A percentile compares a stretch with the other conserved stretches of the same genome.
Conservation (phyloP, 805 yeast genomes). For the Maudiozyma saulgeensis region DNA sequence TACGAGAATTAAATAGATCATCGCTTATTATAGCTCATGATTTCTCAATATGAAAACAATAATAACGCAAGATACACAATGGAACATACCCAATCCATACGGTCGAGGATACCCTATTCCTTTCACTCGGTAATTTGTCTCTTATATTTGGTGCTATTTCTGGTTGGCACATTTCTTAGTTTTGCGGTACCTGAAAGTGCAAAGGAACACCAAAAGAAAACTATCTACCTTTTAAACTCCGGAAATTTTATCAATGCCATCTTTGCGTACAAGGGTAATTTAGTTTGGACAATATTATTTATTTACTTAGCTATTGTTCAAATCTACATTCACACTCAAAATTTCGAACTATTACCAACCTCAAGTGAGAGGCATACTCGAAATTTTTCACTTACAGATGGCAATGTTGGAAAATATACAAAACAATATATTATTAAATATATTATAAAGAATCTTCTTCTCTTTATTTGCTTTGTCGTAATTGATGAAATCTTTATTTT, state of each 20-base stretch:
- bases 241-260: conserved; percentile 24
- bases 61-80: not conserved
- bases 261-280: conserved; percentile 32
- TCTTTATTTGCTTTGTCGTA: conserved; percentile 20
- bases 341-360: conserved; percentile 9
- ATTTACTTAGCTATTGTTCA: conserved; percentile 14
- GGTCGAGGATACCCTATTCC: not conserved
- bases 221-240: conserved; percentile 19
- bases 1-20: no score
- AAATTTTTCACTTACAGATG: not conserved
- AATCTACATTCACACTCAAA: conserved; percentile 6
- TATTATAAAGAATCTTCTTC: conserved; percentile 16
- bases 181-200: conserved; percentile 11
- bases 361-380: conserved; percentile 2
- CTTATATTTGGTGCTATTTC: conserved; percentile 2
- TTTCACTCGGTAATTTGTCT: not conserved
- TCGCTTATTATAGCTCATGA: not conserved
- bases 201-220: conserved; percentile 12
- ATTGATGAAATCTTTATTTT: conserved; percentile 28
- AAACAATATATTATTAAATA: conserved; percentile 21
- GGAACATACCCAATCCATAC: not conserved
- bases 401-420: conserved; percentile 3
- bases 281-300: conserved; percentile 23
- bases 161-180: conserved; percentile 14
- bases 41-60: not conserved